Conservation (phyloP, 768 basidiomycete genomes). For the Trametes sanguinea region DNA sequence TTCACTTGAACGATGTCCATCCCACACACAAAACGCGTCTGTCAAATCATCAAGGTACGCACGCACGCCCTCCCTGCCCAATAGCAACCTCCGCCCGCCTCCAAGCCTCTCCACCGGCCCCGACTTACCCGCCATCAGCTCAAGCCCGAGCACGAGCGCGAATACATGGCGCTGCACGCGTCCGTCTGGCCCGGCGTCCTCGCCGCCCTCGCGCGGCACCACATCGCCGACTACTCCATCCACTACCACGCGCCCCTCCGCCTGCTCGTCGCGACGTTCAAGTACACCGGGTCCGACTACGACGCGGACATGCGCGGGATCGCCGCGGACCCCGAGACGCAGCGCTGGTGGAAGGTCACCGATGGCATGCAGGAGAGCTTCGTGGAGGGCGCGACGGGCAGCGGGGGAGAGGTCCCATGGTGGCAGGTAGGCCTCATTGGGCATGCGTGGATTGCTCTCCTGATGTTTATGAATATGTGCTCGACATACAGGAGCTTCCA, state of each 20-base stretch:
- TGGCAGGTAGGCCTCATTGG: constrained; percentile 47
- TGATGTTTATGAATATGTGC: not conserved
- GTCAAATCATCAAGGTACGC: constrained; percentile 69
- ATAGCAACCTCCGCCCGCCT: no score
- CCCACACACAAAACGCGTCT: constrained; percentile 52
- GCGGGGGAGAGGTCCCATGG: constrained; percentile 71
- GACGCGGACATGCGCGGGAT: constrained; percentile 66
- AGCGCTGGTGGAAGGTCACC: constrained; percentile 75
- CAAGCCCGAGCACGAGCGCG: constrained; percentile 50
- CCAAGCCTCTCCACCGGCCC: not conserved
- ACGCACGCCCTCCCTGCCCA: not conserved
- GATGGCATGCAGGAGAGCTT: constrained; percentile 81
- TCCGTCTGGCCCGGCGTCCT: constrained; percentile 73
- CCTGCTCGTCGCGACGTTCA: constrained; percentile 79
- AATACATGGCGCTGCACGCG: constrained; percentile 61
- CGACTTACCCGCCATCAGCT: constrained; percentile 41
- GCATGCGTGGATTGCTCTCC: not conserved
- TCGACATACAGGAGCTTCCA: constrained; percentile 37
- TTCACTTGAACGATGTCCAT: constrained; percentile 30
- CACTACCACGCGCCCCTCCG: constrained; percentile 61
- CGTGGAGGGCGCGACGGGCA: constrained; percentile 67
- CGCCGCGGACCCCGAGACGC: constrained; percentile 67
- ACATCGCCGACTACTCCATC: constrained; percentile 78
- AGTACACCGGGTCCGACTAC: constrained; percentile 68
- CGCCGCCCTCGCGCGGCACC: constrained; percentile 56